Base-by-base conservation (phyloP, 1,284 basidiomycete species). In the Kalmanozyma brasiliensis region DNA sequence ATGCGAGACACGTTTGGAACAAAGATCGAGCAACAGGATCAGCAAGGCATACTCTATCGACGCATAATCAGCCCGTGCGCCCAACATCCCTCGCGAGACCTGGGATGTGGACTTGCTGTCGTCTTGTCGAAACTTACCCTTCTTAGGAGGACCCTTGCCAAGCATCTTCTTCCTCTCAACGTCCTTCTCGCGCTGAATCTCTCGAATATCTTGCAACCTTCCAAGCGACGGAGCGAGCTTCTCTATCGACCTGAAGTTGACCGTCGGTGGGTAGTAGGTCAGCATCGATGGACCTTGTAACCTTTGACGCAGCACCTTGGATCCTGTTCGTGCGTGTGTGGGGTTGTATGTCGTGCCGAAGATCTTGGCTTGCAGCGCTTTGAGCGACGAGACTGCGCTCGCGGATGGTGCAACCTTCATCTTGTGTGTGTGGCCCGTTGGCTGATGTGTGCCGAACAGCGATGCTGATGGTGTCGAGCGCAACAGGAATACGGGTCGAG, bases 81-180 rank as follows among this genome's bases (percentile, higher is more conserved):
- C n/a, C n/a, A n/a, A n/a, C n/a, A n/a, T n/a, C n/a, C n/a, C n/a
- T n/a, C n/a, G n/a, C n/a, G n/a, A n/a, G n/a, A n/a, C n/a, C n/a
- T n/a, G n/a, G n/a, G n/a, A n/a, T n/a, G n/a, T n/a, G 26, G 26
- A 11, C 7, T 29, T 6, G 7, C 11, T 29, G 26, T 29, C 26
- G 26, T 11, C 26, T 29, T 7, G 6, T 29, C 11, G n/a, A 43
- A 19, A 74, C 79, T 65, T 58, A 81, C 79, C 79, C 70, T 81
- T 81, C 78, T 80, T 81, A 7, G 79, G 79, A 14, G 79, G 79
- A 36, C 78, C 78, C 46, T 81, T 81, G 16, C 79, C 79, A 13
- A 80, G 48, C 60, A 64, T 68, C 63, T 76, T 77, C 48, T 76
- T 76, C 37, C 75, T 52, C 44, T 68, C 78, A 3, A 81, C 76